Evolutionary conservation across 371 early-diverging fungal genomes (phyloP).

Genomic region (Amoeboaphelidium protococcarum): DNA sequence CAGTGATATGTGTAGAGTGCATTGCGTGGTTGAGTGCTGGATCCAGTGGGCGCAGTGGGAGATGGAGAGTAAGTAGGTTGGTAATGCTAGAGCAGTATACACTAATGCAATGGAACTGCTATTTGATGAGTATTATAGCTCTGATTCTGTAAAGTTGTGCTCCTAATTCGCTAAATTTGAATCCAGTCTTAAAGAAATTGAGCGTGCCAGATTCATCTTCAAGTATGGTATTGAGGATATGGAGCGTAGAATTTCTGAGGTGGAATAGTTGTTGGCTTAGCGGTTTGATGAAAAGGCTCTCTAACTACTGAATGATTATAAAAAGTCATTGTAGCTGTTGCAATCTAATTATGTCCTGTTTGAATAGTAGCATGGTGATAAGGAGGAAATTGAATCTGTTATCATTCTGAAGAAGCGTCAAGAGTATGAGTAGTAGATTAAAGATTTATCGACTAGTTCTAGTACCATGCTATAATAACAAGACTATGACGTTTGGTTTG

Average conservation of each 20-base stretch:
- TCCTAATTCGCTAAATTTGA: slow-evolving; percentile 89
- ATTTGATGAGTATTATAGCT: slow-evolving; percentile 52
- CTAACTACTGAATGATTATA: too few species aligned
- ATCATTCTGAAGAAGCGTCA: slow-evolving; percentile 56
- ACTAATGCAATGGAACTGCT: slow-evolving; percentile 53
- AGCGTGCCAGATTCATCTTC: slow-evolving; percentile 81
- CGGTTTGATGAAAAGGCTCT: too few species aligned
- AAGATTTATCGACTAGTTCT: neutral
- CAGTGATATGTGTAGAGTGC: slow-evolving; percentile 56
- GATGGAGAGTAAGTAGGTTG: slow-evolving; percentile 41
- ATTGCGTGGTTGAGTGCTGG: slow-evolving; percentile 86
- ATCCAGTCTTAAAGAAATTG: slow-evolving; percentile 55
- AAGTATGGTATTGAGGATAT: slow-evolving; percentile 69
- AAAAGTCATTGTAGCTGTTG: too few species aligned
- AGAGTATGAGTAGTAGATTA: slow-evolving; percentile 26
- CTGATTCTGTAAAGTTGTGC: slow-evolving; percentile 65
- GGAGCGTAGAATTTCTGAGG: slow-evolving; percentile 44
- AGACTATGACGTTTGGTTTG: slow-evolving; percentile 2
- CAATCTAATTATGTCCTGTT: slow-evolving; percentile 79
- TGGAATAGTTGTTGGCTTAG: too few species aligned
- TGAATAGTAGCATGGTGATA: slow-evolving; percentile 79
- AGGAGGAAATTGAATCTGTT: slow-evolving; percentile 63
- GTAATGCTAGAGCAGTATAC: slow-evolving; percentile 47
- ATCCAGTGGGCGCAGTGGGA: slow-evolving; percentile 85
- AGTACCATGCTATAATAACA: too few species aligned